Evolutionary conservation across 2,329 filamentous ascomycete species (phyloP), one percentile per base, ranked within the genome.

Genomic region (Pseudocercospora vitis): DNA sequence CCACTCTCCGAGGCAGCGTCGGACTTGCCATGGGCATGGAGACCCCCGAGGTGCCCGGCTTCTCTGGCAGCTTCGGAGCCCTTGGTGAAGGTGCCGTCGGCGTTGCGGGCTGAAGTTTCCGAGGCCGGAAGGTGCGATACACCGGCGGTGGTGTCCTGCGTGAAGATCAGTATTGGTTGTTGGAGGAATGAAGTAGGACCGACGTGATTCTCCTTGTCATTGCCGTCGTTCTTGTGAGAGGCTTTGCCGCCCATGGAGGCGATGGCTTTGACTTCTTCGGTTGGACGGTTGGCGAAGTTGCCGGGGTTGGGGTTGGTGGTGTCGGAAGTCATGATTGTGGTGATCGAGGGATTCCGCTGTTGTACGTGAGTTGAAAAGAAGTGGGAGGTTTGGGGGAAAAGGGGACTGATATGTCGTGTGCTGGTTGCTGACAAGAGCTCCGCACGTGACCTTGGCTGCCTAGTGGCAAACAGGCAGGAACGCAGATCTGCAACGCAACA

Each of bases 251-350:
- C 77, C 65, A 78, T 79, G 48, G 71, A 70, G 11, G 75, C 76
- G 51, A 79, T 77, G 52, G 73, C 74, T 39, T 64, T 66, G 50
- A 80, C 75, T 58, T 80, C 73, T 35, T 78, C 76, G 48, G 73
- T 76, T 54, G 76, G 71, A 32, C 75, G 74, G 69, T 80, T 80
- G 69, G 76, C 76, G 58, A 80, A 79, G 70, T 80, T 80, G 53
- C 69, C 72, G 28, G 76, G 76, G 69, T 79, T 79, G 60, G 59
- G 61, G 58, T 71, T 69, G 53, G 40, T 61, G 23, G 44, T 57
- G 21, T 16, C 42, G 32, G 14, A 21, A 18, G 53, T 48, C 35
- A 40, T 40, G 35, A 18, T 4, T 23, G 35, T 39, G 16, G 2
- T 39, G 35, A 12, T 16, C 21, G 35, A n/a, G 33, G 18, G 21